Conservation (phyloP, 441 rosid species). For the Erodium moschatum region DNA sequence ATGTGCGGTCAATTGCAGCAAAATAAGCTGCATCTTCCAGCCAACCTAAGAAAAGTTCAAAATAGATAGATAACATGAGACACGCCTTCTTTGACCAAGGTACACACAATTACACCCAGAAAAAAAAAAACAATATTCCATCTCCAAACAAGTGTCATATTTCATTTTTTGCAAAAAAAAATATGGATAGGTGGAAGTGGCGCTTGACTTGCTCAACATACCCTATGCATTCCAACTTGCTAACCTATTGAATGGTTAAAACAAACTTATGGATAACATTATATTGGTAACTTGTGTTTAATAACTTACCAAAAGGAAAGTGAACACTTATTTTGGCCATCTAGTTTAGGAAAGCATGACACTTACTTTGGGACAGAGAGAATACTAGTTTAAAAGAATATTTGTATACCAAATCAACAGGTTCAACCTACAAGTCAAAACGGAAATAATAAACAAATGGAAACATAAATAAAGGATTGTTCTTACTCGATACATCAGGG, state of each 20-base stretch:
- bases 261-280: neutral
- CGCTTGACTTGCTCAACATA: neutral
- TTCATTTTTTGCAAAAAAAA: neutral
- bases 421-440: slow-evolving; percentile 2
- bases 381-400: neutral
- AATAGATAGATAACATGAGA: slow-evolving; percentile 9
- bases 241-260: neutral
- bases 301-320: neutral
- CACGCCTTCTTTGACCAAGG: neutral
- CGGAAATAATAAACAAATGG: neutral
- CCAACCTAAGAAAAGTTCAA: slow-evolving; percentile 53
- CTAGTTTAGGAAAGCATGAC: neutral
- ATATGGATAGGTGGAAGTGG: neutral
- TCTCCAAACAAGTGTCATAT: neutral
- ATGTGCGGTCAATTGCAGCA: slow-evolving; percentile 70
- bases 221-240: neutral
- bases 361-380: neutral
- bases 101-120: neutral
- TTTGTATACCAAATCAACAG: neutral
- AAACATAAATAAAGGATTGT: neutral
- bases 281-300: neutral
- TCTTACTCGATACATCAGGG: slow-evolving; percentile 61
- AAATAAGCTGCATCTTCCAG: slow-evolving; percentile 94
- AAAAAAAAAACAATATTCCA: neutral
- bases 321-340: too few species aligned